Evolutionary conservation across 371 early-diverging fungal species (phyloP).

Genomic region (Lichtheimia corymbifera): DNA sequence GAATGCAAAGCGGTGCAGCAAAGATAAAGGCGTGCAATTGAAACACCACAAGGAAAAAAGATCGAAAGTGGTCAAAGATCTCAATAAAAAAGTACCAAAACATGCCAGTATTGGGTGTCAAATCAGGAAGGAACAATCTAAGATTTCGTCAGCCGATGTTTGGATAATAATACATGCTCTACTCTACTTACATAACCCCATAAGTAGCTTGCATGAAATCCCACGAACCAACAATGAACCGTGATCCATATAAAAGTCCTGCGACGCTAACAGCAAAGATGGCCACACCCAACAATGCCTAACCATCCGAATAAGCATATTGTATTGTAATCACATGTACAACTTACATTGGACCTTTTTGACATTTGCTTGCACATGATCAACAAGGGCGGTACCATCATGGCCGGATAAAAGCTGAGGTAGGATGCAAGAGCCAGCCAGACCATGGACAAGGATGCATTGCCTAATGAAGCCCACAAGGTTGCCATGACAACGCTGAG

Average conservation of each 20-base stretch:
- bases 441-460: conserved; percentile 47
- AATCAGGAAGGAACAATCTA: conserved; percentile 67
- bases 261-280: conserved; percentile 11
- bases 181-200: conserved; percentile 71
- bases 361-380: conserved; percentile 28
- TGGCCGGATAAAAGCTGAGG: conserved; percentile 79
- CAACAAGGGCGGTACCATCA: conserved; percentile 73
- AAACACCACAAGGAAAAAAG: conserved; percentile 90
- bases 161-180: neutral
- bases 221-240: conserved; percentile 69
- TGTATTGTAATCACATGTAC: no score
- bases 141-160: neutral
- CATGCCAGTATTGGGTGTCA: conserved; percentile 94
- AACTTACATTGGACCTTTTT: conserved; percentile 4
- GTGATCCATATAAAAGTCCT: conserved; percentile 57
- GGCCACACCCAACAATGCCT: neutral
- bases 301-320: neutral
- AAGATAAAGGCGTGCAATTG: conserved; percentile 87
- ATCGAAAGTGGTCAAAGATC: conserved; percentile 95
- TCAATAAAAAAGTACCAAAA: conserved; percentile 99
- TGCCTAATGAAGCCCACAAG: conserved; percentile 55
- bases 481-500: conserved; percentile 68
- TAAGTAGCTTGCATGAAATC: conserved; percentile 70
- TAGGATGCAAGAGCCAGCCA: conserved; percentile 77
- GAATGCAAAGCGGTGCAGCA: conserved; percentile 76